phyloP scores from a whole-genome alignment of 768 basidiomycete genomes.

The Leccinum ochraceum region DNA sequence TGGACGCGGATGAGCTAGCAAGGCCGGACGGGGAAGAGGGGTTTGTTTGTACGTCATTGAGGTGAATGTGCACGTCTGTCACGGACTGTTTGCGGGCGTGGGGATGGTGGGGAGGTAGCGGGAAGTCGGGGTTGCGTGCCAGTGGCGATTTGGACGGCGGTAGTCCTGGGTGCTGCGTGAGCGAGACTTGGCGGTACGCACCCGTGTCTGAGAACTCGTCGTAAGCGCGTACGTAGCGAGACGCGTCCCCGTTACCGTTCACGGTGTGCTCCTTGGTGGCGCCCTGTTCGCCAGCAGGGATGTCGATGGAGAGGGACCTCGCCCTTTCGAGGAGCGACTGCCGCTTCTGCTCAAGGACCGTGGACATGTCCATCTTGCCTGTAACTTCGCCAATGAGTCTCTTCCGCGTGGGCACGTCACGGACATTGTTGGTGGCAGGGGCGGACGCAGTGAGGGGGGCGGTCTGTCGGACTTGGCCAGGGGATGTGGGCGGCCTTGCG shows the following conservation, averaged over 20 bases:
- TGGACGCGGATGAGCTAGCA: constrained; percentile 43
- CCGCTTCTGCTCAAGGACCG: constrained; percentile 53
- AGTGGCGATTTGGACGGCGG: constrained; percentile 30
- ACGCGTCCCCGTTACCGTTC: constrained; percentile 12
- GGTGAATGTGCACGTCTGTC: constrained; percentile 47
- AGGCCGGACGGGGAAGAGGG: constrained; percentile 24
- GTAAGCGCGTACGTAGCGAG: constrained; percentile 35
- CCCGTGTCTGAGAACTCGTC: constrained; percentile 28
- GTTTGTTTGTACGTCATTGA: constrained; percentile 30
- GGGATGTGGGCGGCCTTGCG: constrained; percentile 80
- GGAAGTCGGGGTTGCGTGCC: constrained; percentile 51
- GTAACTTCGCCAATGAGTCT: constrained; percentile 54
- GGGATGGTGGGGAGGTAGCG: constrained; percentile 62
- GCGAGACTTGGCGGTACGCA: constrained; percentile 8
- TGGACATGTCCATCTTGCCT: constrained; percentile 42
- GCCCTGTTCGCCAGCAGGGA: constrained; percentile 50
- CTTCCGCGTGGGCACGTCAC: constrained; percentile 44
- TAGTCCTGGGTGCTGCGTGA: constrained; percentile 12
- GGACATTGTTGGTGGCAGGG: constrained; percentile 21
- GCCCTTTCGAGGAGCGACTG: constrained; percentile 53
- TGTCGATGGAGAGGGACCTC: constrained; percentile 63
- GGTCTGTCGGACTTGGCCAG: constrained; percentile 55
- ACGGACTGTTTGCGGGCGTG: constrained; percentile 78
- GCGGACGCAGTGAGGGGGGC: constrained; percentile 26
- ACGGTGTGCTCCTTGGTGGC: neutral